These are phyloP conservation scores for Arctium lappa DNA, from an alignment of 129 eudicot species.

Conservation along the genomic window DNA sequence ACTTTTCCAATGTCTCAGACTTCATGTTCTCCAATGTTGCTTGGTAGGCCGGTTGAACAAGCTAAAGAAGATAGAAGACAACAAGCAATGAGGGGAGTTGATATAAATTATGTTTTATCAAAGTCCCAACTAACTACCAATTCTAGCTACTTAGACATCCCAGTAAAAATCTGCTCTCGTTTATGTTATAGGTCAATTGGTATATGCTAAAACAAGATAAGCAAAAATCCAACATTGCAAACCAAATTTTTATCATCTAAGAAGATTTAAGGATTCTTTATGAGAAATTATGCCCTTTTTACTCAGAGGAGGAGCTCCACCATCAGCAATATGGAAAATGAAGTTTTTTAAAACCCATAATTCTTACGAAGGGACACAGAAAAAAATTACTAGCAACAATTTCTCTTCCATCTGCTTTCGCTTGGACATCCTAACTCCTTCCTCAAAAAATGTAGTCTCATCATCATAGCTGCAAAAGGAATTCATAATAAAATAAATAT, in stretches of 20 bases:
- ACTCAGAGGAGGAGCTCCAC: neutral
- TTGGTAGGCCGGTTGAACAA: constrained; percentile 62
- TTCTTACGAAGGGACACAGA: neutral
- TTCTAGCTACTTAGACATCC: neutral
- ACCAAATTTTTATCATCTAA: neutral
- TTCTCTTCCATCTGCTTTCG: constrained; percentile 47
- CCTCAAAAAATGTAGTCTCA: constrained; percentile 55
- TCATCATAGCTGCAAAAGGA: constrained; percentile 47
- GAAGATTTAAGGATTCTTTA: neutral
- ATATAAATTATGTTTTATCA: neutral
- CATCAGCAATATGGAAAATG: neutral
- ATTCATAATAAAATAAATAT: neutral
- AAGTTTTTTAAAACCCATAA: neutral
- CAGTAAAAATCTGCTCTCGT: neutral
- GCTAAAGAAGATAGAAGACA: constrained; percentile 26
- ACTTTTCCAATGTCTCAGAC: constrained; percentile 56
- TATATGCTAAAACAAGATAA: neutral
- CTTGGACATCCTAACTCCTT: constrained; percentile 50
- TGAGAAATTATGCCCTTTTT: neutral
- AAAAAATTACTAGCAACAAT: constrained; percentile 38
- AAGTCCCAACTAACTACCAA: neutral
- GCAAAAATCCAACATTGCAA: neutral
- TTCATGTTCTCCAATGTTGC: constrained; percentile 59
- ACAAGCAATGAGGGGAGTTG: constrained; percentile 6
- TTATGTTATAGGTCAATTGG: neutral